Conservation (phyloP, 345 rosid genomes). For the Acer campestre region DNA sequence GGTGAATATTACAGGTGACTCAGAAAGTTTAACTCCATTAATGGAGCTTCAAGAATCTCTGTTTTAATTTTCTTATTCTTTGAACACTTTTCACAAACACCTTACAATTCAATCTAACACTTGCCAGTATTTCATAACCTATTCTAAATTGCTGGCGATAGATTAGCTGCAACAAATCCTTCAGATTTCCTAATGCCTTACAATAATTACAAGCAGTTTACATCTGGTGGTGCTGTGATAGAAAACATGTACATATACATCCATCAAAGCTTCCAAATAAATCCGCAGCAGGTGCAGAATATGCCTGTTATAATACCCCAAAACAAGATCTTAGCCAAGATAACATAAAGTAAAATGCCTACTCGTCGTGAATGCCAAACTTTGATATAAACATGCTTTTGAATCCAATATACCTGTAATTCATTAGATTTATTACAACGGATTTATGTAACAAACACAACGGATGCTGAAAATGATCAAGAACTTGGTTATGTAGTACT, state of each 20-base stretch:
- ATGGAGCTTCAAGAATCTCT: no score
- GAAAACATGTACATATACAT: not conserved
- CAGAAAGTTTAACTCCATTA: no score
- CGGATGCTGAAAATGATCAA: not conserved
- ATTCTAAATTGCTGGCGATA: no score
- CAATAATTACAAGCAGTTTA: not conserved
- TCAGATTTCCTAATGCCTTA: no score
- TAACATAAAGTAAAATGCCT: slow-evolving; percentile 67
- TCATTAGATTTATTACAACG: no score
- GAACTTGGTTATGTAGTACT: not conserved
- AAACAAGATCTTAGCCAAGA: slow-evolving; percentile 61
- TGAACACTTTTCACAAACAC: no score
- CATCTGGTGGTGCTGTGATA: not conserved
- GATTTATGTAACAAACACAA: no score
- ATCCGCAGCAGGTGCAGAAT: slow-evolving; percentile 48
- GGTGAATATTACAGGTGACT: no score
- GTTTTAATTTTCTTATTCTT: no score
- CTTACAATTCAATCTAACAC: no score
- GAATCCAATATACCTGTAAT: slow-evolving; percentile 69
- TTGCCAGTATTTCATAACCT: no score
- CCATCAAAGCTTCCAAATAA: slow-evolving; percentile 73
- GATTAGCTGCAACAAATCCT: no score
- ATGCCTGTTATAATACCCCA: slow-evolving; percentile 62
- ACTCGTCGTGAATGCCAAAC: slow-evolving; percentile 67
- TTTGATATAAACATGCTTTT: slow-evolving; percentile 56